phyloP scores from a whole-genome alignment of 164 flowering plant species.

The Taxillus chinensis region DNA sequence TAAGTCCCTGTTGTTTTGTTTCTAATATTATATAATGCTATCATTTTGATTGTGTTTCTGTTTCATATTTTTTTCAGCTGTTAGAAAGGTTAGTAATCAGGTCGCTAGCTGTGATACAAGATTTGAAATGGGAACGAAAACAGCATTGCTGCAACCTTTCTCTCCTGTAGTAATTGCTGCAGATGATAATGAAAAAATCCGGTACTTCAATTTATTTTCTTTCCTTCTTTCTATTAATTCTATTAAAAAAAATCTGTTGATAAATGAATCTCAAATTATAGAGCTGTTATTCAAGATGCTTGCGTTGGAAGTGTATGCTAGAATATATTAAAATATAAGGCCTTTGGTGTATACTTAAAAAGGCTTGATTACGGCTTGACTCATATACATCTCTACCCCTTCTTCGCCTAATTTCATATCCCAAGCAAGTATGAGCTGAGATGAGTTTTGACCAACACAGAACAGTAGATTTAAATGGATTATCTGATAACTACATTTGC shows the following conservation, averaged over 20 bases:
- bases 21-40: not conserved
- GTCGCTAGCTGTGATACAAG: slow-evolving; percentile 86
- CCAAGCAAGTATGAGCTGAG: too few relatives aligned
- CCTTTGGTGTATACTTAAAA: too few relatives aligned
- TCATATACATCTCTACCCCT: too few relatives aligned
- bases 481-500: too few relatives aligned
- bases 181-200: slow-evolving; percentile 77
- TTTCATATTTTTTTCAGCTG: slow-evolving; percentile 37
- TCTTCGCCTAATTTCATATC: too few relatives aligned
- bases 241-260: not conserved
- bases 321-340: too few relatives aligned
- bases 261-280: too few relatives aligned
- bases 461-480: too few relatives aligned
- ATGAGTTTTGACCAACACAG: too few relatives aligned
- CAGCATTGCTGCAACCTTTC: slow-evolving; percentile 72
- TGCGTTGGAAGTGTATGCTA: too few relatives aligned
- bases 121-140: slow-evolving; percentile 72
- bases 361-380: too few relatives aligned
- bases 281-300: too few relatives aligned
- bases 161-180: slow-evolving; percentile 89
- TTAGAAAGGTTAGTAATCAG: slow-evolving; percentile 55
- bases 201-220: slow-evolving; percentile 28
- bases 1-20: slow-evolving; percentile 20
- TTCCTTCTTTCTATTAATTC: not conserved
- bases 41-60: not conserved